Base-by-base conservation (phyloP, 2,329 filamentous ascomycete species). In the Ceratocystis papillata region DNA sequence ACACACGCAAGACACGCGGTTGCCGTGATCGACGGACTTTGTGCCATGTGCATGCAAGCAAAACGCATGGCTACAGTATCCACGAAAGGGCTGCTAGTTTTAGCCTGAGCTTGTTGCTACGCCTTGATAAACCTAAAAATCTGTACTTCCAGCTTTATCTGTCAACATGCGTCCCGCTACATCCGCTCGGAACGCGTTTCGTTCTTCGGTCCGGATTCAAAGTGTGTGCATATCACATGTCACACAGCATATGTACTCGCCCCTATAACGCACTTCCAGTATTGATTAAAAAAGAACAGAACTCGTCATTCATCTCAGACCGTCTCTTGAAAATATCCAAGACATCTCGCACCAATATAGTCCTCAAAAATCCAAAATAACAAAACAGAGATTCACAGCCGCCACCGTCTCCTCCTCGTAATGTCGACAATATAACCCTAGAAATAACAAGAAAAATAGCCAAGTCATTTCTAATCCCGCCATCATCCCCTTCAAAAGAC, bases 361-460 rank as follows among this genome's bases (percentile, higher is more conserved):
- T n/a, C 55, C 37, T 41, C 37, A 41, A 41, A 41, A 41, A 15
- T 12, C 28, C 57, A 63, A 41, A 30, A 22, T 57, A 63, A 57
- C 48, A 20, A 60, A 45, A 48, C 53, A 67, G 8, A 33, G 41
- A 46, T 48, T 37, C 20, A 30, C 33, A 28, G 20, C 44, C 28
- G 20, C 8, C 25, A 45, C 25, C 61, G 12, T 22, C 30, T 63
- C 44, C 41, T 62, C 12, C 20, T 46, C 22, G 30, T 33, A 33
- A 46, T 6, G 15, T 44, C 44, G 57, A n/a, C 60, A 28, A 25
- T 62, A 44, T 62, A 45, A 44, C 28, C 55, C 15, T 59, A 30
- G 28, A 59, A 37, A 59, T 59, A 59, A n/a, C 55, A 59, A 57
- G 53, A 57, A 59, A 57, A 30, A 37, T 59, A 33, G 8, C 55